Base-by-base conservation (phyloP, 768 basidiomycete genomes). In the Dacryopinax primogenitus region DNA sequence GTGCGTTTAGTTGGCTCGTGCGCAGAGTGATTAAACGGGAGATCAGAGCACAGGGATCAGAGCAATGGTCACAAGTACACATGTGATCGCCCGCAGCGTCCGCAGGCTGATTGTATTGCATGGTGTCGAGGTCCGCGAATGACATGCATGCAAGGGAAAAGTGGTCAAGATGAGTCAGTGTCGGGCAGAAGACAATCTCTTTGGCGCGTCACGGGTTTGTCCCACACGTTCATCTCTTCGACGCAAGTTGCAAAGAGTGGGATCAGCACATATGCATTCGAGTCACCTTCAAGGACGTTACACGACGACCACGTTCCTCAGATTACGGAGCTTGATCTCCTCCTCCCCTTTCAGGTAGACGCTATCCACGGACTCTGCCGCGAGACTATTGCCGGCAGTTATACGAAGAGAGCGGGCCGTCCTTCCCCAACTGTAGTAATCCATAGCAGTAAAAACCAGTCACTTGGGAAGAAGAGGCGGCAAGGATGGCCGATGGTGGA, bases 321-420 rank as follows among this genome's bases (percentile, higher is more conserved):
- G 16, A 33, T 66, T 62, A 62, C 63, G 65, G 35, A 62, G 62
- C 35, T 21, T 66, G 32, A 66, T 41, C 32, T n/a, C 61, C 26
- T 62, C 65, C 28, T 62, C 61, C 35, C 65, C 65, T 33, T 44
- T 62, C 2, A 69, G 67, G 44, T 71, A 71, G 0, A 71, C 41
- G 37, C 67, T 68, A 44, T 71, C 69, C 2, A 71, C 67, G 18
- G 18, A 21, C 7, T n/a, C n/a, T n/a, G n/a, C n/a, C n/a, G n/a
- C n/a, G n/a, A n/a, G n/a, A n/a, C n/a, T n/a, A n/a, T n/a, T n/a
- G n/a, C n/a, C n/a, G n/a, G n/a, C n/a, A 44, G 41, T 11, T 3
- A 30, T 23, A 30, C 32, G 26, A 30, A 30, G 51, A 11, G 51
- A 6, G 15, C 51, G 51, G 51, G 51, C 26, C 51, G 3, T 11